Evolutionary conservation across 202 grass and related monocot species (phyloP), one percentile per base, ranked within the genome.

Genomic region (Eragrostis tef): DNA sequence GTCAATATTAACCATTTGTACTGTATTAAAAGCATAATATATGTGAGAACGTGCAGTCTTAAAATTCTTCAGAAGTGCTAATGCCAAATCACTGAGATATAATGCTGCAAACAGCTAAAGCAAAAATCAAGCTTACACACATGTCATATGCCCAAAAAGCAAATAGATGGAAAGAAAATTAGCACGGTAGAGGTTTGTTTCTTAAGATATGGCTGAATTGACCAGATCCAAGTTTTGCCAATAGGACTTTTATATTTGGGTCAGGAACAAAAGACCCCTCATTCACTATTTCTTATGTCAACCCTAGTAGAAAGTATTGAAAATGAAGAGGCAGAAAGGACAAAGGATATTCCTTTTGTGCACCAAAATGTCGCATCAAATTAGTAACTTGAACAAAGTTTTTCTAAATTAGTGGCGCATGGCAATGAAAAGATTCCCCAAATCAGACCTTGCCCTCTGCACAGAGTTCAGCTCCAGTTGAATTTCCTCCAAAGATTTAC

Each of bases 401-500:
- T 64, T 81, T 61, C 50, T 21, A 67, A 69, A 86, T 31, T 62
- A 13, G 52, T 3, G 19, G 70, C 31, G 52, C 22, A 67, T 52
- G 42, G 5, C 19, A 16, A 14, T 50, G 13, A 48, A 36, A 75
- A 44, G 14, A 59, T 60, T 57, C 31, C 14, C 7, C 5, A 41
- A 88, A 74, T 34, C 6, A 66, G 27, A 51, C 94, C 94, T 92
- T 89, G 80, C 87, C 72, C 88, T 93, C 88, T 91, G 86, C 68
- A 91, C 12, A 82, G 88, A 75, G 80, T 75, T 93, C 60, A 98
- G 77, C 56, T 98, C 87, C 67, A 85, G 70, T 71, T 94, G 92
- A 81, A 98, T 93, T 82, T 98, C 88, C 47, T 93, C 94, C 22
- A 91, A 27, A 66, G 92, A 91, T 93, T 77, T 93, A 50, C 86